Evolutionary conservation across 2,329 filamentous ascomycete genomes (phyloP).

Genomic region (Fusarium gaditjirri): DNA sequence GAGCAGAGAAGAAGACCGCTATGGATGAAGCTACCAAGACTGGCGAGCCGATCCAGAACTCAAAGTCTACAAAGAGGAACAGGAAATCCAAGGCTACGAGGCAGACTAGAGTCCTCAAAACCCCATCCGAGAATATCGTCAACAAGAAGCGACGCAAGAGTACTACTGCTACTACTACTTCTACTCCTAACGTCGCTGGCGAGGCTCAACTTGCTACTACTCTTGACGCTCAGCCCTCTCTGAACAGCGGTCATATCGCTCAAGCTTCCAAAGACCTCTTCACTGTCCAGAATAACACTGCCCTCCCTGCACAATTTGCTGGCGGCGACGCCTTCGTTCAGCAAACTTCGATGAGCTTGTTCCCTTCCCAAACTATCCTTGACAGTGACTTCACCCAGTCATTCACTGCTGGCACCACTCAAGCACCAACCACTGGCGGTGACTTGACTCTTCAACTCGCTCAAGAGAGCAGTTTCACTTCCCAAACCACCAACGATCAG

Average conservation of each 20-base stretch:
- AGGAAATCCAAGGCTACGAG: not conserved
- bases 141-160: constrained; percentile 12
- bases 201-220: not conserved
- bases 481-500: not conserved
- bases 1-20: not conserved
- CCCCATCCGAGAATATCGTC: not conserved
- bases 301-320: not conserved
- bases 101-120: not conserved
- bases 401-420: not conserved
- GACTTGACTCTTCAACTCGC: not conserved
- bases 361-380: not conserved
- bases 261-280: not conserved
- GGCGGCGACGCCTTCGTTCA: not conserved
- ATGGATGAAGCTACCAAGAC: not conserved
- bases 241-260: not conserved
- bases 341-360: not conserved
- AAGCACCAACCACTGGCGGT: not conserved
- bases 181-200: not conserved
- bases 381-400: not conserved
- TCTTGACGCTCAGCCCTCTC: not conserved
- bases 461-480: not conserved
- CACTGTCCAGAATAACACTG: not conserved
- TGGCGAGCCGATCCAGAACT: not conserved
- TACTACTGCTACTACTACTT: not conserved
- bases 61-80: not conserved